Evolutionary conservation across 2,329 filamentous ascomycete species (phyloP).

Genomic region (Verticillium nonalfalfae): DNA sequence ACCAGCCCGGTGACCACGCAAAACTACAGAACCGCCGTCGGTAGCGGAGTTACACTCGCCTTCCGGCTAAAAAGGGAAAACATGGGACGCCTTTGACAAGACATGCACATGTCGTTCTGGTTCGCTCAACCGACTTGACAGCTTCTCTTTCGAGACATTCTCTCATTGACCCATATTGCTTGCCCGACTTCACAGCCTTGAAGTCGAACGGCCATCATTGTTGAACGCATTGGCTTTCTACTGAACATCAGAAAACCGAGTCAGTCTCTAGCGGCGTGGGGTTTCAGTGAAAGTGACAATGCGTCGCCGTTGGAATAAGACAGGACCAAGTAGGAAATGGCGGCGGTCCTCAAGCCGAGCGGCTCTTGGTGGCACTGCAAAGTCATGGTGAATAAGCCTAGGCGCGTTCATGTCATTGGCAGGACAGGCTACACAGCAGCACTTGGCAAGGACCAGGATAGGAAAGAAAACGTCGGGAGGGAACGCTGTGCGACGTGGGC

Average conservation of each 20-base stretch:
- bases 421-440: not conserved
- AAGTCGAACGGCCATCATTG: not conserved
- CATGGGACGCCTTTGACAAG: not conserved
- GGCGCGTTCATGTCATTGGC: not conserved
- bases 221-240: not conserved
- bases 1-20: not conserved
- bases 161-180: not conserved
- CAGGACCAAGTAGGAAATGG: not conserved
- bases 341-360: not conserved
- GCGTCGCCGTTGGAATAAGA: not conserved
- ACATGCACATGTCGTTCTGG: not conserved
- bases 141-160: not conserved
- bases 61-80: not conserved
- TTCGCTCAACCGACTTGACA: not conserved
- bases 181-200: not conserved
- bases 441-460: constrained; percentile 3
- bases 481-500: not conserved
- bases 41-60: not conserved
- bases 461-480: constrained; percentile 3
- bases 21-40: not conserved
- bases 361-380: not conserved
- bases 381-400: not conserved
- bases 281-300: not conserved
- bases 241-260: not conserved
- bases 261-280: not conserved